Evolutionary conservation across 495 filamentous ascomycete species (phyloP).

Genomic region (Neurospora hispaniola): DNA sequence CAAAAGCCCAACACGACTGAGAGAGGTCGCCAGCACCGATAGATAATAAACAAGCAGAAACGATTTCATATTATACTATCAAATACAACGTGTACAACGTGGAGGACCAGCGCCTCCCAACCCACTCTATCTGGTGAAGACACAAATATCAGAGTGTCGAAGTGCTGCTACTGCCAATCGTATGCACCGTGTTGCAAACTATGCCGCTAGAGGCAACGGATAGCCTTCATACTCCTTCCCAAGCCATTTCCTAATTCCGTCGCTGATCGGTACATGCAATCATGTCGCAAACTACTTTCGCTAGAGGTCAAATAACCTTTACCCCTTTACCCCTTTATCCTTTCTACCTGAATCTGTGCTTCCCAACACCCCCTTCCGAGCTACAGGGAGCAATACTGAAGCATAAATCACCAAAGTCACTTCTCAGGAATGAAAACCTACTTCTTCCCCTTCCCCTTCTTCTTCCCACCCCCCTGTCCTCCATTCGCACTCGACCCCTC

Average conservation of each 20-base stretch:
- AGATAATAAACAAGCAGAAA: not conserved
- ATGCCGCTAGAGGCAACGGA: not conserved
- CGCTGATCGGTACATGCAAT: not conserved
- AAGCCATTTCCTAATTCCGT: not conserved
- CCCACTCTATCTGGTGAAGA: not conserved
- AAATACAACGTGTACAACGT: too few species aligned
- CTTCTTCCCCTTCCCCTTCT: conserved; percentile 44
- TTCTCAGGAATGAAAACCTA: not conserved
- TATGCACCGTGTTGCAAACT: not conserved
- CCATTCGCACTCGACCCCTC: conserved; percentile 20
- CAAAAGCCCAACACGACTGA: too few species aligned
- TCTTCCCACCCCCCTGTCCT: conserved; percentile 22
- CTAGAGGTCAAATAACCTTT: not conserved
- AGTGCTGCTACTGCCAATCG: not conserved
- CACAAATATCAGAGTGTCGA: not conserved
- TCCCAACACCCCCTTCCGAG: not conserved
- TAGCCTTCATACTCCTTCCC: not conserved
- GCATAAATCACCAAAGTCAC: not conserved
- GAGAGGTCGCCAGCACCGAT: not conserved
- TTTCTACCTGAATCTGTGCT: not conserved
- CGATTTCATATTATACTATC: not conserved
- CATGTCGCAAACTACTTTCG: not conserved
- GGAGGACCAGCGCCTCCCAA: not conserved
- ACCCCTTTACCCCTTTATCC: not conserved
- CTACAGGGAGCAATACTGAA: not conserved